phyloP scores from a whole-genome alignment of 176 grass and related monocot species.

The Hyparrhenia diplandra region DNA sequence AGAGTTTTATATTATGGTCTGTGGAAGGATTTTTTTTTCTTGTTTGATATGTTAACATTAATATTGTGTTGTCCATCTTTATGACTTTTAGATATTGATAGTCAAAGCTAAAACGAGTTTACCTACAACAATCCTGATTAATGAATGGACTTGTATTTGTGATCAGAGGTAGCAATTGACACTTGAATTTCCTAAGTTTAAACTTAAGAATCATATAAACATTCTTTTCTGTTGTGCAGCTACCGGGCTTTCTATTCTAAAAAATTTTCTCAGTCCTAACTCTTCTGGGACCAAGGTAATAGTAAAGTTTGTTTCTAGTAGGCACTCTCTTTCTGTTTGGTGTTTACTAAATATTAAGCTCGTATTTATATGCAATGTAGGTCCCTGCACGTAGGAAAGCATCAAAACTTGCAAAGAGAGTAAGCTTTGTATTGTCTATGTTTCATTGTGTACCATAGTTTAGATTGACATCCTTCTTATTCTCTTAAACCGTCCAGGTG shows the following conservation, averaged over 20 bases:
- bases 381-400: constrained; percentile 61
- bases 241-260: constrained; percentile 83
- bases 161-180: neutral
- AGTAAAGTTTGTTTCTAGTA: constrained; percentile 17
- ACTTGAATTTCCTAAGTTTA: neutral
- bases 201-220: neutral
- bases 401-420: constrained; percentile 95
- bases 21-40: neutral
- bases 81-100: neutral
- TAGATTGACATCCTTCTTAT: neutral
- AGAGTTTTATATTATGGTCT: neutral
- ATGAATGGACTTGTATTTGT: neutral
- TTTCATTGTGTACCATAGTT: neutral
- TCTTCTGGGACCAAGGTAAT: constrained; percentile 68
- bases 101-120: neutral
- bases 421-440: constrained; percentile 31
- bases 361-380: constrained; percentile 34
- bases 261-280: constrained; percentile 65
- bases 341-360: neutral
- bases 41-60: neutral
- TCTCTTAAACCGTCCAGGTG: constrained; percentile 54
- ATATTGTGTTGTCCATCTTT: neutral
- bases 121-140: neutral
- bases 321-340: neutral
- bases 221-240: constrained; percentile 39